phyloP scores from a whole-genome alignment of 257 asterid species.

The Fraxinus pennsylvanica region DNA sequence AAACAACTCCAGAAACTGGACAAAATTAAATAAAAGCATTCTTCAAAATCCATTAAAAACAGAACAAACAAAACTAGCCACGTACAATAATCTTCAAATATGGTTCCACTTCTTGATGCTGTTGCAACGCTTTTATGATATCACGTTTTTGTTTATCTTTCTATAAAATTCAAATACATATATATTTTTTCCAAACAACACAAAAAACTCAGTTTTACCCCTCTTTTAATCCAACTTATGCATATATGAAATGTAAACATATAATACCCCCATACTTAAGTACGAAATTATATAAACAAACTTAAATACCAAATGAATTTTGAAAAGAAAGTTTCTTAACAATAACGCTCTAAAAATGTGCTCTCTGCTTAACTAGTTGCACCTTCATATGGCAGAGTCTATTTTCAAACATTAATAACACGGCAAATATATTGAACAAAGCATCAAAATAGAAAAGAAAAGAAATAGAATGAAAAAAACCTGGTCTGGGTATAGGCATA shows the following conservation, averaged over 20 bases:
- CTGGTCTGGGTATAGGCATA: slow-evolving; percentile 56
- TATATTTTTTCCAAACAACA: neutral
- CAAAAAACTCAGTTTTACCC: neutral
- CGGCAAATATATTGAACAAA: neutral
- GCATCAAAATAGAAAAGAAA: neutral
- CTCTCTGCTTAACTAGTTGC: neutral
- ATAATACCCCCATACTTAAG: neutral
- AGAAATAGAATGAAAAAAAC: slow-evolving; percentile 1
- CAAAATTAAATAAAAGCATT: slow-evolving; percentile 15
- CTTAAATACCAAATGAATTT: neutral
- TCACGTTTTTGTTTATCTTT: neutral
- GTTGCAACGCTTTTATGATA: neutral
- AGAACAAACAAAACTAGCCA: neutral
- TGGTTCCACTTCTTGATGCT: neutral
- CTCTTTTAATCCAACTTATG: neutral
- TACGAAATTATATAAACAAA: neutral
- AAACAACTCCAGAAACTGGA: slow-evolving; percentile 46
- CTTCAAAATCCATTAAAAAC: neutral
- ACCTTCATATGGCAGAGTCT: neutral
- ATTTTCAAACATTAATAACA: neutral
- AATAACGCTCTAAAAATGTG: neutral
- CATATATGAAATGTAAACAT: neutral
- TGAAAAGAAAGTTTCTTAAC: neutral
- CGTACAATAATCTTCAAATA: neutral
- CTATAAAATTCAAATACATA: neutral